Evolutionary conservation across 2,329 filamentous ascomycete genomes (phyloP), one percentile per base, ranked within the genome.

Genomic region (Colletotrichum gigasporum): DNA sequence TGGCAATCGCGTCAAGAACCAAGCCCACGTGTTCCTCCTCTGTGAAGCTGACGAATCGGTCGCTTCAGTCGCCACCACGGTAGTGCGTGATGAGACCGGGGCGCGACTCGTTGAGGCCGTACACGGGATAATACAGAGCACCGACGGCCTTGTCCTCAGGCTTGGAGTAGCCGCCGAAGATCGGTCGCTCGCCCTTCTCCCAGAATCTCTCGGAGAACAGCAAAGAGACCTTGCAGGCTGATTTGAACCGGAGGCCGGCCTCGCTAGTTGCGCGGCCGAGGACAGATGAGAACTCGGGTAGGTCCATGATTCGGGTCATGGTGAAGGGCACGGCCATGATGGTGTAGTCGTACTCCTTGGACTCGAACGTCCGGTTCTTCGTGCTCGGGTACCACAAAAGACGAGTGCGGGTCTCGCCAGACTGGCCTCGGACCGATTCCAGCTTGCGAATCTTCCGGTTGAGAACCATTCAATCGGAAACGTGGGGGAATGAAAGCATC

Each of bases 1-100:
- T 86, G 18, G 86, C 79, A 85, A 91, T 91, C 8, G 88, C 85
- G 35, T 89, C 83, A 67, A 90, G 83, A 2, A 90, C 83, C 63
- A 86, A 80, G 2, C 83, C 81, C 2, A 90, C 84, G 68, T 91
- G 88, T 60, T 89, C 84, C 6, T 77, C 77, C 47, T 87, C 84
- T 10, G 39, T 64, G 7, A 60, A 20, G 79, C 78, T 44, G 84
- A 75, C 3, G 82, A 78, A 56, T 5, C 53, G 14, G 18, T 47
- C 32, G 1, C 75, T 80, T 68, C 85, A 79, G 47, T 69, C 69
- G 22, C 69, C 68, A n/a, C 72, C 75, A 69, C 12, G 42, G 24
- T 39, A 48, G 22, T 57, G 32, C 14, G 24, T 80, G 35, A 90
- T 80, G 0, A 87, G 83, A 11, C 86, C 87, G 0, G 85, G 86